Evolutionary conservation across 257 asterid genomes (phyloP).

Genomic region (Avicennia marina): DNA sequence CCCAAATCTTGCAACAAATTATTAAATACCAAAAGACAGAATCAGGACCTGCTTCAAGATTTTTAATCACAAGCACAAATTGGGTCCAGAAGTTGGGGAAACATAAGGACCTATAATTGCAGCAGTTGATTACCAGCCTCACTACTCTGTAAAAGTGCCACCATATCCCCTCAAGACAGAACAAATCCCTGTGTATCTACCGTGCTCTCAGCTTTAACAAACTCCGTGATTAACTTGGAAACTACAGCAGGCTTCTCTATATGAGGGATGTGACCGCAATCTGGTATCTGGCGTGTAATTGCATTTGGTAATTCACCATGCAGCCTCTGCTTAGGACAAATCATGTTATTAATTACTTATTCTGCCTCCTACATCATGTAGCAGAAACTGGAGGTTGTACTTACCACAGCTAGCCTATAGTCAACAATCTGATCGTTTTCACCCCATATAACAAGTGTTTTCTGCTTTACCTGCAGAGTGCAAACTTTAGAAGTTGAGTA

Average conservation of each 20-base stretch:
- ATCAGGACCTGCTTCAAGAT: no score
- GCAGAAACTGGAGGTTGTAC: conserved; percentile 21
- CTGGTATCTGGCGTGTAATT: conserved; percentile 58
- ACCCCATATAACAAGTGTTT: conserved; percentile 91
- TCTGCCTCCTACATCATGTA: no score
- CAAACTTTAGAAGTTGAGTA: neutral
- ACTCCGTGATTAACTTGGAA: conserved; percentile 55
- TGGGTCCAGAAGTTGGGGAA: no score
- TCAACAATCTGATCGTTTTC: conserved; percentile 84
- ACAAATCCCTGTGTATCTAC: conserved; percentile 16
- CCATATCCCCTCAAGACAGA: conserved; percentile 12
- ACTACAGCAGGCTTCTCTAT: conserved; percentile 81
- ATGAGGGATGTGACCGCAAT: conserved; percentile 93
- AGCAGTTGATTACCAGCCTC: no score
- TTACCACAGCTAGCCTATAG: conserved; percentile 72
- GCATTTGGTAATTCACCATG: conserved; percentile 80
- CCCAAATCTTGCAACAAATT: no score
- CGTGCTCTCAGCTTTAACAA: conserved; percentile 31
- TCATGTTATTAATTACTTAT: neutral
- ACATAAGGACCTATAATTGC: no score
- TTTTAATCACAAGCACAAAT: no score
- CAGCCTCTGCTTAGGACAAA: conserved; percentile 52
- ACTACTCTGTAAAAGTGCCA: no score
- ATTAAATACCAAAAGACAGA: no score
- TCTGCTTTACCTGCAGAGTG: conserved; percentile 66